Base-by-base conservation (phyloP, 2,329 filamentous ascomycete species). In the Aplosporella prunicola region DNA sequence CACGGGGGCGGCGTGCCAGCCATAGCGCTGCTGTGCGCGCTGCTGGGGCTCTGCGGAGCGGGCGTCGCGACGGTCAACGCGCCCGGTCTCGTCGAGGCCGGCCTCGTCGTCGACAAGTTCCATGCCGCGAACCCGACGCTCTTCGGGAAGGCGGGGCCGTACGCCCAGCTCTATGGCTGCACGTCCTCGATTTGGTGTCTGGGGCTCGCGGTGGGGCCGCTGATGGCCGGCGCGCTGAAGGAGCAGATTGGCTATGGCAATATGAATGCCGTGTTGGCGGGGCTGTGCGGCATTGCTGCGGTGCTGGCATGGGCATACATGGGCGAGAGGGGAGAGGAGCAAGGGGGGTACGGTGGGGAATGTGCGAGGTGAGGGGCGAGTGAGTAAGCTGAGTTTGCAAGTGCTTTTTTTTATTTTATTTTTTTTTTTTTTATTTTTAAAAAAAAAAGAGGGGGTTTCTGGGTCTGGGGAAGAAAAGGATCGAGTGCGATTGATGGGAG, bases 141-240 rank as follows among this genome's bases (percentile, higher is more conserved):
- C 34, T 79, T 78, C 45, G 71, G 72, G 1, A 55, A 61, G 1
- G 61, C 69, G 4, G 71, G 72, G 0, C 76, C 76, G 0, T 79
- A 79, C 49, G 76, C 76, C 2, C 78, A 81, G 53, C 61, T 80
- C 0, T 82, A 80, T 51, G 76, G 72, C 3, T 59, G 81, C 41
- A 78, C 74, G 47, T 74, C 69, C n/a, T 69, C 80, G 63, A 66
- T 75, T 1, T 80, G 77, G 52, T 72, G 69, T 42, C 56, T 63
- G 0, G 78, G 78, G 0, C 55, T 80, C 35, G 71, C 75, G 0
- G 36, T 78, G 5, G 78, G 78, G 0, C 78, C 78, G 0, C 50
- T 78, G 10, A 52, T 75, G 33, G 70, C 68, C 6, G 76, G 76
- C 0, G 50, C 49, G 8, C 46, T 77, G 45, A 70, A 66, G 45